Evolutionary conservation across 2,329 filamentous ascomycete species (phyloP).

Genomic region (Exophiala dermatitidis): DNA sequence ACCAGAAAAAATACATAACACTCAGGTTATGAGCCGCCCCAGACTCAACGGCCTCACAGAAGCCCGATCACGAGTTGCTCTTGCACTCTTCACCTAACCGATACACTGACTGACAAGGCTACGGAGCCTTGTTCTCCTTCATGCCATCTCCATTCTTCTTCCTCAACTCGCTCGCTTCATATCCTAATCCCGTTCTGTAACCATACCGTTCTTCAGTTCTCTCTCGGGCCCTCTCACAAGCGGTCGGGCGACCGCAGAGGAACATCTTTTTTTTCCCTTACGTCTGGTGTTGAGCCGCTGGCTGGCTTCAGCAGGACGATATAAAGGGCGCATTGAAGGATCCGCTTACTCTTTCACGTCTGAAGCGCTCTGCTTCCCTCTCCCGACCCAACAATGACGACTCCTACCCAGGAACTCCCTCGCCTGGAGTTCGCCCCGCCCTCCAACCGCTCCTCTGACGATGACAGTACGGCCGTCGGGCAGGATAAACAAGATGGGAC

Average conservation of each 20-base stretch:
- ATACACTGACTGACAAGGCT: not conserved
- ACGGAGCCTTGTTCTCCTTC: not conserved
- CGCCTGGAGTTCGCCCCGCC: slow-evolving; percentile 27
- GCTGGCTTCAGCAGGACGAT: slow-evolving; percentile 8
- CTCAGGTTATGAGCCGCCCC: not conserved
- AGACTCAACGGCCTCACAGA: not conserved
- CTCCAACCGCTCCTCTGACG: slow-evolving; percentile 22
- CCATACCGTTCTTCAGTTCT: not conserved
- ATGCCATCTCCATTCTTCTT: not conserved
- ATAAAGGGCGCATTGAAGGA: slow-evolving; percentile 1
- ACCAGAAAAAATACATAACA: not conserved
- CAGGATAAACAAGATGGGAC: slow-evolving; percentile 31
- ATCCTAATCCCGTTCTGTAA: too few relatives aligned
- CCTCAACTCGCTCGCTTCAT: not conserved
- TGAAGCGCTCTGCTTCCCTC: not conserved
- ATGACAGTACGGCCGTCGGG: slow-evolving; percentile 26
- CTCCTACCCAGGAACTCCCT: slow-evolving; percentile 31
- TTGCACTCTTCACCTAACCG: not conserved
- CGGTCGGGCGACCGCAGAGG: too few relatives aligned
- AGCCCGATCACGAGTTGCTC: not conserved
- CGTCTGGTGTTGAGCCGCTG: slow-evolving; percentile 6
- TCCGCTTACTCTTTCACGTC: too few relatives aligned
- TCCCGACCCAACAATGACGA: slow-evolving; percentile 30
- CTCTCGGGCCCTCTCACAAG: not conserved
- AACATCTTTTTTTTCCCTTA: not conserved